Base-by-base conservation (phyloP, 345 rosid species). In the Passiflora organensis region DNA sequence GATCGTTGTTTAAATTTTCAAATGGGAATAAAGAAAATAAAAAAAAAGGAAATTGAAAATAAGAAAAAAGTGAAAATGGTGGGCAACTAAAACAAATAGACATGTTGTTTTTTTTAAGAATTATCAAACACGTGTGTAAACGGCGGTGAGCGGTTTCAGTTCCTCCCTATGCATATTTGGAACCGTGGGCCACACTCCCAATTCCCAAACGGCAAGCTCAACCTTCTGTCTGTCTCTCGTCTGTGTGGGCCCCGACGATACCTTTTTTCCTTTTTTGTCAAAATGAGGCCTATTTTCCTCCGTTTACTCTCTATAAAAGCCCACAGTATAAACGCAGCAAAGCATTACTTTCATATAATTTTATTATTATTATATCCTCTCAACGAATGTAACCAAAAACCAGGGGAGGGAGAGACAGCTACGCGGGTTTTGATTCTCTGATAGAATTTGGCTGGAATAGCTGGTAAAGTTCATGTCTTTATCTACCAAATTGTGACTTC, bases 61-160 rank as follows among this genome's bases (percentile, higher is more conserved):
- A 3, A 34, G n/a, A 36, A 37, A 15, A 6, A 32, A n/a, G n/a
- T n/a, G 6, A 32, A 13, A 23, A 5, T 17, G 8, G 1, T 17
- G 24, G 17, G 2, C 20, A 2, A 32, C 17, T 15, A 32, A 56
- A 18, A 17, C 21, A 16, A 17, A 23, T 17, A 41, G 32, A 39
- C 25, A 13, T 9, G 43, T 17, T 51, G 43, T 32, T 18, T 1
- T 11, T 41, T 11, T 13, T 41, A 11, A 15, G 43, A 11, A 1
- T 41, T 13, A 11, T 36, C 6, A 19, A 63, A 63, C 67, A 63
- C 67, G 67, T 63, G 67, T 60, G 47, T 25, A 46, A 54, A 45
- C 22, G 55, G 67, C 46, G 38, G 48, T 54, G 23, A 18, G 60
- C 59, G 48, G 60, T 63, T 63, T 53, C 48, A 22, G 59, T 36